A percentile compares a stretch with the other conserved stretches of the same genome.
Evolutionary conservation across 192 early-diverging fungal species (phyloP).

Genomic region (Haplosporangium gracile): DNA sequence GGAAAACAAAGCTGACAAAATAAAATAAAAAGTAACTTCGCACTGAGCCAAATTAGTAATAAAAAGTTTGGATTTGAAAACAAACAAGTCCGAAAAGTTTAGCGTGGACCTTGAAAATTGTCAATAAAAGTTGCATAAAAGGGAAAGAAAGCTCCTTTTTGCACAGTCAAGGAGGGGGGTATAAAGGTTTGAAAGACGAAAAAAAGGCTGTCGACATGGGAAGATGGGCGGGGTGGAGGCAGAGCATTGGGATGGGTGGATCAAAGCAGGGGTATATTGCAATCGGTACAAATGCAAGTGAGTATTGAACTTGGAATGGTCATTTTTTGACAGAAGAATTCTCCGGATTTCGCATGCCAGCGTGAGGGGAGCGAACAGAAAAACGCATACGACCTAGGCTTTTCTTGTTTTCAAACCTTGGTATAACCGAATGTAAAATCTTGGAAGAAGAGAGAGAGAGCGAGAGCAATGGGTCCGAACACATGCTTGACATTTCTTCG

Average conservation of each 20-base stretch:
- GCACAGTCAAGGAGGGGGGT: not conserved
- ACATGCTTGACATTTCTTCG: too few species aligned
- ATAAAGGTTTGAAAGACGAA: not conserved
- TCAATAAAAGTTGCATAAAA: not conserved
- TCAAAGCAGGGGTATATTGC: not conserved
- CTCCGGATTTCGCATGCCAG: not conserved
- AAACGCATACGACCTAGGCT: too few species aligned
- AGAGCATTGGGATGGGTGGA: not conserved
- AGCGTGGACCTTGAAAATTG: not conserved
- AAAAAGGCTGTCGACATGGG: not conserved
- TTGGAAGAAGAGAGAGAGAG: too few species aligned
- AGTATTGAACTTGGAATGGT: not conserved
- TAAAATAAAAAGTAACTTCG: not conserved
- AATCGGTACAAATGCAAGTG: not conserved
- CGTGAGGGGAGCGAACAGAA: too few species aligned
- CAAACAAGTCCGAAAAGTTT: not conserved
- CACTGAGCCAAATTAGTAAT: slow-evolving; percentile 8
- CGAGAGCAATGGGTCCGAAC: too few species aligned
- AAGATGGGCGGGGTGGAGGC: not conserved
- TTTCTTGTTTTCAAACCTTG: too few species aligned
- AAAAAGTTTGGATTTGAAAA: not conserved
- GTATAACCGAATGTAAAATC: too few species aligned
- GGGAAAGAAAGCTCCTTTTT: not conserved
- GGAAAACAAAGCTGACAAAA: not conserved
- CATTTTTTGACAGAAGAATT: slow-evolving; percentile 17